phyloP scores from a whole-genome alignment of 768 basidiomycete genomes.

The Candolleomyces aberdarensis region DNA sequence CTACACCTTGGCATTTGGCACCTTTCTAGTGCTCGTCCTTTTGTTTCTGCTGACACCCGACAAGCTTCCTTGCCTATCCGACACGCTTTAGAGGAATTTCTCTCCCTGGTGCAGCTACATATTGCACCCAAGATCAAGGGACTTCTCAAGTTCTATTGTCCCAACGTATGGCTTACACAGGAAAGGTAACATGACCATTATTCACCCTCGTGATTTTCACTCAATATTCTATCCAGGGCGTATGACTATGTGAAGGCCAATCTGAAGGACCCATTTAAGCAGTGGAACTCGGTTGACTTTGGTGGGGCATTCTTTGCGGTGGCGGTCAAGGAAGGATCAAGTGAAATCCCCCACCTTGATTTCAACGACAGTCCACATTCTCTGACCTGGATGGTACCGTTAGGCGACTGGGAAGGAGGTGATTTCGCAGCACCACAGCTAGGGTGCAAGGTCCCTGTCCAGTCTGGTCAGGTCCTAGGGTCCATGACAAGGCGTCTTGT shows the following conservation, averaged over 20 bases:
- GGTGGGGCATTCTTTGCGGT: constrained; percentile 19
- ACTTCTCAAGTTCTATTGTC: not conserved
- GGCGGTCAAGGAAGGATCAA: constrained; percentile 24
- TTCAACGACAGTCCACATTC: constrained; percentile 16
- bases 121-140: too few species aligned
- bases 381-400: constrained; percentile 18
- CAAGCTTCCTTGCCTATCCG: too few species aligned
- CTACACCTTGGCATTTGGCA: too few species aligned
- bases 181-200: not conserved
- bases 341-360: constrained; percentile 21
- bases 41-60: too few species aligned
- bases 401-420: constrained; percentile 1
- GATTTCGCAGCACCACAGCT: not conserved
- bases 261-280: not conserved
- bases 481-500: not conserved
- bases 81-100: too few species aligned
- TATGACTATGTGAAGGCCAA: not conserved
- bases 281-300: constrained; percentile 11
- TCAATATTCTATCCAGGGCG: not conserved
- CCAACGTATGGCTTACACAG: not conserved
- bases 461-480: not conserved
- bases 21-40: too few species aligned
- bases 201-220: not conserved
- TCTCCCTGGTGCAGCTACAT: too few species aligned
- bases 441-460: not conserved